These are phyloP conservation scores for Sodiomyces alkalinus DNA, from an alignment of 2,329 filamentous ascomycete genomes.

Conservation along the genomic window DNA sequence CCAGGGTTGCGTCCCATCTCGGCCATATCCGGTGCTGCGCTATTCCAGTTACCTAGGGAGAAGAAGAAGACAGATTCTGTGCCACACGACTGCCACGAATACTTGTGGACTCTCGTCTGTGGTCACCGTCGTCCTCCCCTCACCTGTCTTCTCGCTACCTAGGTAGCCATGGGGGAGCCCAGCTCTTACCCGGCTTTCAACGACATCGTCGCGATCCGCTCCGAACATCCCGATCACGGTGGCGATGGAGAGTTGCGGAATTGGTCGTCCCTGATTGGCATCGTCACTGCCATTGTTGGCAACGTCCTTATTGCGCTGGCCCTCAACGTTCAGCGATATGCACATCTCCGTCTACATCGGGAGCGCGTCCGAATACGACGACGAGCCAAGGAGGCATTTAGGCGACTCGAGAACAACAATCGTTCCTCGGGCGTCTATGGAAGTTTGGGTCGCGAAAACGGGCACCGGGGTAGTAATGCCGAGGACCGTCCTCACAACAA, in stretches of 20 bases:
- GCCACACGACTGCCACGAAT: too few species aligned
- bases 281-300: constrained; percentile 79
- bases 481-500: too few species aligned
- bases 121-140: too few species aligned
- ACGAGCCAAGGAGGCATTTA: constrained; percentile 37
- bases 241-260: constrained; percentile 38
- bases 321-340: constrained; percentile 91
- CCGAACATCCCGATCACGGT: constrained; percentile 9
- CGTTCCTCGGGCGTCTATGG: too few species aligned
- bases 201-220: not conserved
- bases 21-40: too few species aligned
- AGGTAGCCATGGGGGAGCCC: too few species aligned
- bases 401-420: constrained; percentile 21
- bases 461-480: constrained; percentile 5
- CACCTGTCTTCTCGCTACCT: too few species aligned
- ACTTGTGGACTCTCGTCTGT: too few species aligned
- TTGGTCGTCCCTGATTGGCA: constrained; percentile 93
- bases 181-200: too few species aligned
- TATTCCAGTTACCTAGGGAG: too few species aligned
- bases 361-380: constrained; percentile 46
- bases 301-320: constrained; percentile 92
- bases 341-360: constrained; percentile 70
- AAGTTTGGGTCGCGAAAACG: constrained; percentile 4
- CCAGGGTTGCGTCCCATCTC: too few species aligned
- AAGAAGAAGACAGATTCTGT: too few species aligned